A percentile compares a stretch with the other conserved stretches of the same genome.
Evolutionary conservation across 2,329 filamentous ascomycete species (phyloP).

Genomic region (Myriosclerotinia scirpicola): DNA sequence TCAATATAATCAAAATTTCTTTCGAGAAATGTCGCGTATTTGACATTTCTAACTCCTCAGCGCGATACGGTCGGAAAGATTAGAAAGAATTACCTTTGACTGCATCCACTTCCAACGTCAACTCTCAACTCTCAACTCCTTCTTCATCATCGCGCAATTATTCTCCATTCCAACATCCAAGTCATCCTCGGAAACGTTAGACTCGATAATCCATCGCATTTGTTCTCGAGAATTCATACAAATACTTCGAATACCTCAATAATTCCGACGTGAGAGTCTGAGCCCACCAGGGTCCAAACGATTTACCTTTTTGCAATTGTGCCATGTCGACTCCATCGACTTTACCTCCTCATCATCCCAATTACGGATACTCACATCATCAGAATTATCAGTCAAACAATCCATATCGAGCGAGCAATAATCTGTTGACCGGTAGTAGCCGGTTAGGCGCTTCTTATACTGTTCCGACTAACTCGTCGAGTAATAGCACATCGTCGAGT

Average conservation of each 20-base stretch:
- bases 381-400: conserved; percentile 55
- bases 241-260: conserved; percentile 6
- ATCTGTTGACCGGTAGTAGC: conserved; percentile 40
- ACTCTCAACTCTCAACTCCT: conserved; percentile 20
- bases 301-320: conserved; percentile 26
- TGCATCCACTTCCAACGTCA: conserved; percentile 21
- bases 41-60: conserved; percentile 19
- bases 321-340: conserved; percentile 80
- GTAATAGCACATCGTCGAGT: conserved; percentile 33
- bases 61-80: conserved; percentile 23
- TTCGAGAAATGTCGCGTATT: conserved; percentile 20
- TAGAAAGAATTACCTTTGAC: conserved; percentile 25
- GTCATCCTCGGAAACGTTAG: neutral
- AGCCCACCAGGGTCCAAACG: conserved; percentile 30
- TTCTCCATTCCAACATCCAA: conserved; percentile 12
- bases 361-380: conserved; percentile 61
- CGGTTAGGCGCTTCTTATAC: conserved; percentile 39
- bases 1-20: conserved; percentile 6
- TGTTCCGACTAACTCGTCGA: conserved; percentile 39
- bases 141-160: conserved; percentile 15
- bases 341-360: conserved; percentile 66
- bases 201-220: conserved; percentile 15
- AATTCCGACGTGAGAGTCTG: conserved; percentile 21
- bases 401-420: conserved; percentile 50
- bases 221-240: conserved; percentile 4